Evolutionary conservation across 257 asterid species (phyloP).

Genomic region (Solanum ossicruentum): DNA sequence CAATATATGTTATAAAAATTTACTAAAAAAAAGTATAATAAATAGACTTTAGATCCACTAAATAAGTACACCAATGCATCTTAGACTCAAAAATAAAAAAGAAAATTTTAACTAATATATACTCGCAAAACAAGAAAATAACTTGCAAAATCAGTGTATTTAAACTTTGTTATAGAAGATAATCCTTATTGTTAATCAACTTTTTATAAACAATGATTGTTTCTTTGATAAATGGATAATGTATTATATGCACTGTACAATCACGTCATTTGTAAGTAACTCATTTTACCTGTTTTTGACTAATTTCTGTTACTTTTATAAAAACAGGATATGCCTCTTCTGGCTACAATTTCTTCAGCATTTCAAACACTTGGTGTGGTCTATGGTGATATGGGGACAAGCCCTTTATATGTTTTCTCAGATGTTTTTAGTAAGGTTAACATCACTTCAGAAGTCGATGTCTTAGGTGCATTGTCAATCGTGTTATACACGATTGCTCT

Average conservation of each 20-base stretch:
- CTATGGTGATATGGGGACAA: conserved; percentile 95
- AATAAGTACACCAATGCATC: neutral
- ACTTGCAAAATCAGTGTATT: neutral
- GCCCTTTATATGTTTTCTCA: conserved; percentile 81
- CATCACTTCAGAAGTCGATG: conserved; percentile 74
- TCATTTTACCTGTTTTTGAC: neutral
- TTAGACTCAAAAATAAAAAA: neutral
- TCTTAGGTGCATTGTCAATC: conserved; percentile 79
- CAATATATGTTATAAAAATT: neutral
- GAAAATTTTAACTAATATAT: neutral
- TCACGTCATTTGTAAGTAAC: neutral
- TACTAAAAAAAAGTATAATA: neutral
- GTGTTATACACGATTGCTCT: conserved; percentile 92
- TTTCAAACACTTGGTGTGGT: conserved; percentile 98
- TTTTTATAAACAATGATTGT: neutral
- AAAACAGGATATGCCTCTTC: conserved; percentile 51
- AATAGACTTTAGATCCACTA: neutral
- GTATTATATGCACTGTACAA: neutral
- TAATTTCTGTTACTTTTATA: neutral
- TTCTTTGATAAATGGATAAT: neutral
- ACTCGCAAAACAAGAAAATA: neutral
- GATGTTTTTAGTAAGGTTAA: conserved; percentile 82
- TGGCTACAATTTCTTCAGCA: conserved; percentile 64
- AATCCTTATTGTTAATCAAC: neutral
- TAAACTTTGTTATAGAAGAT: neutral